Conservation (phyloP, 108 stramenopile genomes). For the Cyclostephanos invisitatus region DNA sequence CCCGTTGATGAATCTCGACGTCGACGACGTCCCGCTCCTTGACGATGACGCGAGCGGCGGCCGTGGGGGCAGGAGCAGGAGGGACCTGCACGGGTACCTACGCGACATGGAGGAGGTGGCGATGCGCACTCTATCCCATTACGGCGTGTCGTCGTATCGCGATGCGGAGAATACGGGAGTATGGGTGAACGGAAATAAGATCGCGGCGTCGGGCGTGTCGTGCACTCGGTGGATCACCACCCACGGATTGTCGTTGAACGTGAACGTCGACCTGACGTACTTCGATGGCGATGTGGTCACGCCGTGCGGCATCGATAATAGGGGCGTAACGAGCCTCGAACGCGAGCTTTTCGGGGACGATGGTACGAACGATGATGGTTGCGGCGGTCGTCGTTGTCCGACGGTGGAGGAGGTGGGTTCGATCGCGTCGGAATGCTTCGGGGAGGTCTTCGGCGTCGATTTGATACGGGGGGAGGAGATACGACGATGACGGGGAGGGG, state of each 20-base stretch:
- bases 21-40: slow-evolving; percentile 16
- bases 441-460: neutral
- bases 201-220: neutral
- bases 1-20: slow-evolving; percentile 88
- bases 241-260: neutral
- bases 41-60: no score
- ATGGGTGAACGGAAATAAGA: neutral
- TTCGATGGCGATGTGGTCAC: neutral
- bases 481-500: neutral
- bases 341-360: neutral
- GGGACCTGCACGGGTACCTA: slow-evolving; percentile 97
- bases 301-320: neutral
- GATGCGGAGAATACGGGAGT: neutral
- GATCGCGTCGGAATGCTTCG: neutral
- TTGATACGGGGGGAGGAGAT: neutral
- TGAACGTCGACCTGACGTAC: neutral
- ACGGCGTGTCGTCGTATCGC: neutral
- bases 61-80: no score
- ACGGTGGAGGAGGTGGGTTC: neutral
- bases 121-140: slow-evolving; percentile 57
- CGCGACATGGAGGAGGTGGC: slow-evolving; percentile 90
- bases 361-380: no score
- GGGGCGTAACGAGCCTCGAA: neutral
- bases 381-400: neutral
- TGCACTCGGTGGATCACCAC: neutral